Conservation (phyloP, 495 filamentous ascomycete species). For the Xylaria scruposa region DNA sequence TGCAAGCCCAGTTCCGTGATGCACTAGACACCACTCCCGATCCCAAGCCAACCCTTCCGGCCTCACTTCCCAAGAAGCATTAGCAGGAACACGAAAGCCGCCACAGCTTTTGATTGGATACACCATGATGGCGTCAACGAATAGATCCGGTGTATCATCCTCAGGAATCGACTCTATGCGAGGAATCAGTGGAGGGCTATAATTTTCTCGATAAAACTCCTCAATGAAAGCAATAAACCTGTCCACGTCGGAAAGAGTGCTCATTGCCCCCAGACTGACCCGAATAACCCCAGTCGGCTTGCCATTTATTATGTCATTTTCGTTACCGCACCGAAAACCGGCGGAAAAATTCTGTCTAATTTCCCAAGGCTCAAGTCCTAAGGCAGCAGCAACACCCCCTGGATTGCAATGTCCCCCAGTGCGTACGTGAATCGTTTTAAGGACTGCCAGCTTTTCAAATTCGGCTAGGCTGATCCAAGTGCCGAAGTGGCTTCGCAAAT, state of each 20-base stretch:
- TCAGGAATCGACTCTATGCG: slow-evolving; percentile 7
- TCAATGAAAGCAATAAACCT: slow-evolving; percentile 71
- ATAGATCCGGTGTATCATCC: slow-evolving; percentile 33
- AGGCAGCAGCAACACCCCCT: slow-evolving; percentile 74
- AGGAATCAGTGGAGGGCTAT: slow-evolving; percentile 23
- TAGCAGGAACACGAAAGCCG: slow-evolving; percentile 72
- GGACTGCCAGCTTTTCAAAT: slow-evolving; percentile 79
- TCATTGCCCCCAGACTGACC: slow-evolving; percentile 88
- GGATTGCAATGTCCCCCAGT: slow-evolving; percentile 93
- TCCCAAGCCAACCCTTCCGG: slow-evolving; percentile 88
- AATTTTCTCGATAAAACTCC: slow-evolving; percentile 75
- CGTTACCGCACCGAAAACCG: slow-evolving; percentile 79
- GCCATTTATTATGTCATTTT: slow-evolving; percentile 79
- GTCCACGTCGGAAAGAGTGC: slow-evolving; percentile 75
- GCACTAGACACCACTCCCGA: slow-evolving; percentile 90
- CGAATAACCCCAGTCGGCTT: slow-evolving; percentile 89
- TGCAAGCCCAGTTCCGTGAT: slow-evolving; percentile 77
- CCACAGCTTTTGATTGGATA: slow-evolving; percentile 92
- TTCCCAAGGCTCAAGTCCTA: slow-evolving; percentile 76
- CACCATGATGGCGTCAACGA: slow-evolving; percentile 68
- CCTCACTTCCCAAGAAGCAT: slow-evolving; percentile 72
- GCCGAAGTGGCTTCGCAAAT: slow-evolving; percentile 69
- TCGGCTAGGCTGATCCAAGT: slow-evolving; percentile 82
- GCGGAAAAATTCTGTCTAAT: slow-evolving; percentile 80
- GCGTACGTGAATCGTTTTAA: slow-evolving; percentile 80